phyloP scores from a whole-genome alignment of 139 green algal genomes.

The Mesotaenium endlicherianum region DNA sequence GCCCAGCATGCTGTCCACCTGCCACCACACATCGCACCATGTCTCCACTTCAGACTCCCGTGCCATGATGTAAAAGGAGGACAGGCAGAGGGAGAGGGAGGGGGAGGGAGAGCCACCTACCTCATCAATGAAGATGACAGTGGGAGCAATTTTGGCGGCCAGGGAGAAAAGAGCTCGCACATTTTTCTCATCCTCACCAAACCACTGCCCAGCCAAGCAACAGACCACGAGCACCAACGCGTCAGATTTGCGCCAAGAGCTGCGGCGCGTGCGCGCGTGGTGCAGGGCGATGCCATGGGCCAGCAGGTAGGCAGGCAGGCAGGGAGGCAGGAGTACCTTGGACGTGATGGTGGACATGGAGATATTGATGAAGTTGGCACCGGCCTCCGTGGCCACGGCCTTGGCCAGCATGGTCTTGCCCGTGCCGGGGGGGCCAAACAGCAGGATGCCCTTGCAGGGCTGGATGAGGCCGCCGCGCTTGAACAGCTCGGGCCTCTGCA shows the following conservation, averaged over 20 bases:
- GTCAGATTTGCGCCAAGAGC: too few relatives aligned
- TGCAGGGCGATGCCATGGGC: too few relatives aligned
- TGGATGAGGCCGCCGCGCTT: slow-evolving; percentile 54
- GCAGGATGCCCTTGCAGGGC: slow-evolving; percentile 65
- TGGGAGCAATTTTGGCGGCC: slow-evolving; percentile 68
- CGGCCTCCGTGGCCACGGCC: slow-evolving; percentile 46
- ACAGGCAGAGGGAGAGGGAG: too few relatives aligned
- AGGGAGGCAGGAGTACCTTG: slow-evolving; percentile 40
- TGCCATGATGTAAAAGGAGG: too few relatives aligned
- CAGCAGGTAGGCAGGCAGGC: background rate
- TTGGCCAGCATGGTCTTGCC: slow-evolving; percentile 53
- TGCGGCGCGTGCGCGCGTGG: too few relatives aligned
- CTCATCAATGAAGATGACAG: slow-evolving; percentile 77
- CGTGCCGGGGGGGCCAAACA: slow-evolving; percentile 46
- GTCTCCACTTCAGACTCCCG: too few relatives aligned
- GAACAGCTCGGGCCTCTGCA: slow-evolving; percentile 74
- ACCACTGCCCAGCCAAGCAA: slow-evolving; percentile 16
- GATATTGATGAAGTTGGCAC: slow-evolving; percentile 70
- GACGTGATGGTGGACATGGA: slow-evolving; percentile 63
- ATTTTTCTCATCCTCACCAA: slow-evolving; percentile 58
- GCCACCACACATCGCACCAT: background rate
- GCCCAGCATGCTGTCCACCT: slow-evolving; percentile 57
- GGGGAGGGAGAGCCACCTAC: too few relatives aligned
- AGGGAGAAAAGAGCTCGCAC: slow-evolving; percentile 65
- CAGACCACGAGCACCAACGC: background rate